Base-by-base conservation (phyloP, 345 rosid species). In the Aquilaria sinensis region DNA sequence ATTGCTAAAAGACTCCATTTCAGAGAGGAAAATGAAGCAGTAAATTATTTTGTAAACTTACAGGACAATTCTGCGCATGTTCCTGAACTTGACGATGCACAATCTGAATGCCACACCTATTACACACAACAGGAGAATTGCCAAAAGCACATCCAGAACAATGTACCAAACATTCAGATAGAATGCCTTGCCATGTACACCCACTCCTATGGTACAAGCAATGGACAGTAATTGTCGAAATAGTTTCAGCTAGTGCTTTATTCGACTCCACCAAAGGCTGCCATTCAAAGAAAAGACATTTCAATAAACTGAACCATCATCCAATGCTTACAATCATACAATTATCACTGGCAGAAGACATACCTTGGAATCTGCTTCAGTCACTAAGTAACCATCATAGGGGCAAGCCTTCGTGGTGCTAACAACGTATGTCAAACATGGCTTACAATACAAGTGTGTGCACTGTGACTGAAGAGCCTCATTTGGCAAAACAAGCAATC, bases 381-480 rank as follows among this genome's bases (percentile, higher is more conserved):
- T 87, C 60, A 90, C 97, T 33, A 90, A 71, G 66, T 77, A 87
- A 47, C 90, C 90, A 68, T 90, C 97, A 61, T 83, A 85, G 51
- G 96, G 97, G 49, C 97, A 90, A 55, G 86, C 87, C 61, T 64
- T 83, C 1, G 85, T 90, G 30, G 96, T 87, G 74, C 75, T 64
- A n/a, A 73, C 85, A 51, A 77, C 61, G 43, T 83, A 83, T 7
- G 81, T 70, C 50, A 90, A 73, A 60, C 97, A 90, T 8, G 88
- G 88, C 60, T 85, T 85, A 73, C 97, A 90, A 51, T 82, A 90
- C 9, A 90, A 65, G 62, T 90, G 97, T 65, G 90, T 84, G 70
- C 97, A 90, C 67, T 83, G 89, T 2, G 95, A 79, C 72, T 85
- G 97, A 11, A 90, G 69, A 13, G 96, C 95, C 78, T 90, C 97